A percentile compares a stretch with the other conserved stretches of the same genome.
Conservation (phyloP, 2,329 filamentous ascomycete genomes). For the Neodidymelliopsis sp. region DNA sequence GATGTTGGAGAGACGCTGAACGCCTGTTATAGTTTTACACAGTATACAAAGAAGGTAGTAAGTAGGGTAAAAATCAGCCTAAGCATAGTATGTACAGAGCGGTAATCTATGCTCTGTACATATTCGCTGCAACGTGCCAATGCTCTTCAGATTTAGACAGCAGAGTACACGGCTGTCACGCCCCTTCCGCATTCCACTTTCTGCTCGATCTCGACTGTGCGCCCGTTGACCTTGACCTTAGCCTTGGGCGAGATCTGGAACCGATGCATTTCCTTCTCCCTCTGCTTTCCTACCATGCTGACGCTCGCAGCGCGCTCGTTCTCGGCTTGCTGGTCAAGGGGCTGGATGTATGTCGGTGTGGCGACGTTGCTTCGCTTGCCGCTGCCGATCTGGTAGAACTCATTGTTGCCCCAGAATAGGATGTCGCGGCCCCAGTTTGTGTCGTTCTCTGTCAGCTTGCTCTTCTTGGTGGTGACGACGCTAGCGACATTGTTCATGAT, state of each 20-base stretch:
- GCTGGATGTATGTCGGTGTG: slow-evolving; percentile 78
- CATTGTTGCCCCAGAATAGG: slow-evolving; percentile 94
- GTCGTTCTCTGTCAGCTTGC: slow-evolving; percentile 64
- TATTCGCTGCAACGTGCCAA: neutral
- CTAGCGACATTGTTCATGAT: slow-evolving; percentile 83
- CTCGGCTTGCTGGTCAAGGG: slow-evolving; percentile 72
- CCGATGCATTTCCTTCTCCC: slow-evolving; percentile 72
- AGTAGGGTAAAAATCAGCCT: too few species aligned
- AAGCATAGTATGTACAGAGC: neutral
- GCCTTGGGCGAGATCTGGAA: slow-evolving; percentile 82
- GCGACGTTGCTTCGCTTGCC: slow-evolving; percentile 84
- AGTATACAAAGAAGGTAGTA: slow-evolving; percentile 8
- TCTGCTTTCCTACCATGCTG: slow-evolving; percentile 52
- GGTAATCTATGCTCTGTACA: slow-evolving; percentile 13
- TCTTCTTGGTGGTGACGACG: slow-evolving; percentile 60
- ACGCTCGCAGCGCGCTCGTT: slow-evolving; percentile 34
- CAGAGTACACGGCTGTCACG: slow-evolving; percentile 85
- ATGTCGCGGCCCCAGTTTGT: slow-evolving; percentile 90
- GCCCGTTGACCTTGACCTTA: slow-evolving; percentile 72
- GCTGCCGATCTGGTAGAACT: slow-evolving; percentile 90
- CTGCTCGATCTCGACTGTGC: slow-evolving; percentile 81
- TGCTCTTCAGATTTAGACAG: slow-evolving; percentile 25
- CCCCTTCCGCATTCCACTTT: slow-evolving; percentile 84
- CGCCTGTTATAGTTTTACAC: slow-evolving; percentile 6
- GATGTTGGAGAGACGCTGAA: slow-evolving; percentile 5